phyloP scores from a whole-genome alignment of 2,329 filamentous ascomycete species.

The Trichoderma sp. region DNA sequence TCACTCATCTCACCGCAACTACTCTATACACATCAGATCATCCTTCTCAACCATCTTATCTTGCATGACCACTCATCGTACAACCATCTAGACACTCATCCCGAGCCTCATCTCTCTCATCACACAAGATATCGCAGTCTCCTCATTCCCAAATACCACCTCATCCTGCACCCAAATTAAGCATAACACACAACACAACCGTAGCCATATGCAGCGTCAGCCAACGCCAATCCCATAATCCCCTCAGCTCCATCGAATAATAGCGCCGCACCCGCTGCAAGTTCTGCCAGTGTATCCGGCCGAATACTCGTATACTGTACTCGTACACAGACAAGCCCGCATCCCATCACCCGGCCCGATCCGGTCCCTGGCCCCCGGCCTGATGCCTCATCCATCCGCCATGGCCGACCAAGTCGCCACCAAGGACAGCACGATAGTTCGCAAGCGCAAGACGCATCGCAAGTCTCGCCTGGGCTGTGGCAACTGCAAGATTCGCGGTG shows the following conservation, averaged over 20 bases:
- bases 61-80: neutral
- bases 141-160: neutral
- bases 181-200: neutral
- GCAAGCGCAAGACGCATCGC: constrained; percentile 36
- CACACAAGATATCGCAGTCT: neutral
- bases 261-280: neutral
- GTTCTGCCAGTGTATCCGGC: neutral
- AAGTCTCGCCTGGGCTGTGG: constrained; percentile 52
- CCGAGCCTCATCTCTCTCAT: neutral
- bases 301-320: neutral
- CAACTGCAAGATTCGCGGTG: constrained; percentile 51
- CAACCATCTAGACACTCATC: neutral
- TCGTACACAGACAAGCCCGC: neutral
- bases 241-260: neutral
- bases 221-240: neutral
- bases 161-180: neutral
- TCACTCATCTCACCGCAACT: neutral
- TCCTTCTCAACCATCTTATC: neutral
- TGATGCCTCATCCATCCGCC: neutral
- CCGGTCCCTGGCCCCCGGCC: neutral
- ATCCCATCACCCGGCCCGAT: neutral
- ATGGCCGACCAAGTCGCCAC: neutral
- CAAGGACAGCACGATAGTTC: neutral
- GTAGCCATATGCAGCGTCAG: neutral
- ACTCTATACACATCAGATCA: neutral